Evolutionary conservation across 164 flowering plant species (phyloP).

Genomic region (Vitis cinerea): DNA sequence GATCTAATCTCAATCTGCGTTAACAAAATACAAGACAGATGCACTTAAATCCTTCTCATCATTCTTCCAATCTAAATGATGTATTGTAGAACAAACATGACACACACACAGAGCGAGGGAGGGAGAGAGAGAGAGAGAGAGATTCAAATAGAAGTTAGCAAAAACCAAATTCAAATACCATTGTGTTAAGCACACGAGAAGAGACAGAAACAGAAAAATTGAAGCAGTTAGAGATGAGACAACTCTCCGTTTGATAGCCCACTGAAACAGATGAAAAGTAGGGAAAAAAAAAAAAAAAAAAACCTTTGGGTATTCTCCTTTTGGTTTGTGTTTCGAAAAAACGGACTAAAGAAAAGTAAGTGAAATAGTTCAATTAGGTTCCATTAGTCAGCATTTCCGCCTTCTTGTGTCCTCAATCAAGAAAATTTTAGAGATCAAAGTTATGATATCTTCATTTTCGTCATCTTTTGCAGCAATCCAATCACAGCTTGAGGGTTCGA

Average conservation of each 20-base stretch:
- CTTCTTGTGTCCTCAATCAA: too few relatives aligned
- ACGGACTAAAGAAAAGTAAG: too few relatives aligned
- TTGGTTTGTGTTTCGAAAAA: too few relatives aligned
- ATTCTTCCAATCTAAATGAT: neutral
- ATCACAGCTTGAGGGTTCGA: too few relatives aligned
- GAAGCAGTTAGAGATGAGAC: too few relatives aligned
- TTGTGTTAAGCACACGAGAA: neutral
- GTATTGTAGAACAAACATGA: neutral
- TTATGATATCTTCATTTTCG: too few relatives aligned
- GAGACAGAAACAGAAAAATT: neutral
- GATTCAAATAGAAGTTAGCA: neutral
- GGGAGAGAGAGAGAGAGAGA: neutral
- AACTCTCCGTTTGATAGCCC: neutral
- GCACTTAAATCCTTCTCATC: neutral
- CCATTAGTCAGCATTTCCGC: too few relatives aligned
- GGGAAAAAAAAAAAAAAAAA: neutral
- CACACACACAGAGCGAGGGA: neutral
- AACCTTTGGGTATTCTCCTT: neutral
- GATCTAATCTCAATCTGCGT: constrained; percentile 74
- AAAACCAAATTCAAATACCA: neutral
- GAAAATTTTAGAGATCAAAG: too few relatives aligned
- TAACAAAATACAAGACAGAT: neutral
- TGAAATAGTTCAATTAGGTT: too few relatives aligned
- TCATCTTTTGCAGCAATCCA: too few relatives aligned
- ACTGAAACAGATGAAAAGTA: neutral